Evolutionary conservation across 2,329 filamentous ascomycete species (phyloP).

Genomic region (Myriosclerotinia curreyana): DNA sequence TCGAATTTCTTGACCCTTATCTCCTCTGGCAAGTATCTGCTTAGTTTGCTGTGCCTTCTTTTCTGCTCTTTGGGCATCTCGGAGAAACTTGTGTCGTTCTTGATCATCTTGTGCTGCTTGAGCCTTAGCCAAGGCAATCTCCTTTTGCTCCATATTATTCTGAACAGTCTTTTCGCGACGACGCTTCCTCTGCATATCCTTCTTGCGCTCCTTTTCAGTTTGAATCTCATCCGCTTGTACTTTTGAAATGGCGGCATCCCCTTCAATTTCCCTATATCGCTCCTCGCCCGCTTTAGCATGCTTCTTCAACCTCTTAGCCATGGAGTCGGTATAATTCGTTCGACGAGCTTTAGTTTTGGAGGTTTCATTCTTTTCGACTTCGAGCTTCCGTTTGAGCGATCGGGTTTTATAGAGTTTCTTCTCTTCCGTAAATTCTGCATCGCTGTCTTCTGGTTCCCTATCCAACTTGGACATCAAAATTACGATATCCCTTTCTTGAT

Average conservation of each 20-base stretch:
- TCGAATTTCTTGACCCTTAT: conserved; percentile 69
- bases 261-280: conserved; percentile 73
- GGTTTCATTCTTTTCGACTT: conserved; percentile 62
- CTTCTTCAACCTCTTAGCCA: conserved; percentile 59
- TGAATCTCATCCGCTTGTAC: conserved; percentile 87
- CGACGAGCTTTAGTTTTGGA: conserved; percentile 62
- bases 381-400: conserved; percentile 63
- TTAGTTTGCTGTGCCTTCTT: conserved; percentile 93
- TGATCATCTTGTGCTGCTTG: conserved; percentile 76
- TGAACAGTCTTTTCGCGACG: conserved; percentile 95
- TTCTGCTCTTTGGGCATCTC: conserved; percentile 83
- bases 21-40: conserved; percentile 79
- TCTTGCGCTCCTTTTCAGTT: conserved; percentile 98
- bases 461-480: conserved; percentile 60
- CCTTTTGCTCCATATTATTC: conserved; percentile 86
- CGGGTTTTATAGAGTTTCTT: conserved; percentile 54
- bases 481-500: conserved; percentile 68
- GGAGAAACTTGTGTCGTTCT: conserved; percentile 75
- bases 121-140: conserved; percentile 74
- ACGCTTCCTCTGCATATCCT: conserved; percentile 98
- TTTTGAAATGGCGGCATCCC: conserved; percentile 76
- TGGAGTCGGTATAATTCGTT: conserved; percentile 56
- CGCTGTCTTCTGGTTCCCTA: conserved; percentile 55
- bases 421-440: conserved; percentile 52
- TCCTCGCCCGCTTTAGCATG: conserved; percentile 71